Evolutionary conservation across 2,329 filamentous ascomycete genomes (phyloP).

Genomic region (Pseudopithomyces maydicus): DNA sequence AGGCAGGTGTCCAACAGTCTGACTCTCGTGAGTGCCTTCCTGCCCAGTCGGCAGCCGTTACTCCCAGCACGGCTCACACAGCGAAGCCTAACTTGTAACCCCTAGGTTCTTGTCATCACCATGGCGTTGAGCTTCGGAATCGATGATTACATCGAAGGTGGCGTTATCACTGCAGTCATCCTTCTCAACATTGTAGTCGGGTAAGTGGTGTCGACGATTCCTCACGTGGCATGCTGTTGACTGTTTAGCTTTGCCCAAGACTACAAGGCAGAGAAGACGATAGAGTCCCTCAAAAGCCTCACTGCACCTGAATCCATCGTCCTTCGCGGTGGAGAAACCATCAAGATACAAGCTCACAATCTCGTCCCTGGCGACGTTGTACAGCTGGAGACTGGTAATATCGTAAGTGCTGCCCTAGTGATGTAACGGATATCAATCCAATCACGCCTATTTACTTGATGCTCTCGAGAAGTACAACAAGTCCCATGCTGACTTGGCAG

Average conservation of each 20-base stretch:
- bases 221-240: constrained; percentile 1
- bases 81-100: constrained; percentile 1
- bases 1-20: constrained; percentile 79
- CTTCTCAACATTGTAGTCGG: constrained; percentile 70
- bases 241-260: constrained; percentile 54
- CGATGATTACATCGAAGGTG: constrained; percentile 66
- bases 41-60: constrained; percentile 9
- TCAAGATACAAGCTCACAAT: constrained; percentile 43
- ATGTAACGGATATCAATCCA: no score
- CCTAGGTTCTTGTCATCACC: constrained; percentile 73
- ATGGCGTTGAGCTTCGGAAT: constrained; percentile 72
- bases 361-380: constrained; percentile 49
- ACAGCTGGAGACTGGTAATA: constrained; percentile 58
- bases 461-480: not conserved
- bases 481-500: not conserved
- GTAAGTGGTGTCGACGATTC: constrained; percentile 46
- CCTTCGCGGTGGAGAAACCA: constrained; percentile 40
- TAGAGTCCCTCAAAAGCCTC: constrained; percentile 47
- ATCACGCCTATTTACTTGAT: no score
- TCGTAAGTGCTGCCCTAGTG: constrained; percentile 40
- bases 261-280: constrained; percentile 51
- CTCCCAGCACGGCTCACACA: not conserved
- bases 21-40: constrained; percentile 60
- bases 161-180: constrained; percentile 68
- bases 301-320: constrained; percentile 47